Base-by-base conservation (phyloP, 768 basidiomycete species). In the Rhizopogon vesiculosus region DNA sequence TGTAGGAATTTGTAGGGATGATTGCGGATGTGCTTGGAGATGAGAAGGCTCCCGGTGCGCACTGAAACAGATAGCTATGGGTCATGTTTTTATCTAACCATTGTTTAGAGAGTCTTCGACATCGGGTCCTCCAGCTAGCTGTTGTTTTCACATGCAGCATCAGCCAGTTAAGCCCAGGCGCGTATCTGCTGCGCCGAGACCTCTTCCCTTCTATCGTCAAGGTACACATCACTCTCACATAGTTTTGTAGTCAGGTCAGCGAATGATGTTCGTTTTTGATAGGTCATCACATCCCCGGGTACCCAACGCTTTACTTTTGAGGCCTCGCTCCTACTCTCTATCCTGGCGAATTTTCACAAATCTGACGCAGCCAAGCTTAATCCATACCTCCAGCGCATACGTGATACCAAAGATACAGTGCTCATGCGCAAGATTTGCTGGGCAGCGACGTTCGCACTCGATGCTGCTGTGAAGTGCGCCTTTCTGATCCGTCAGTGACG, bases 291-390 rank as follows among this genome's bases (percentile, higher is more conserved):
- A 57, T 74, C 75, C 9, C 77, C 76, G 1, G 78, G 80, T 19
- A 86, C 79, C 4, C 77, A 79, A 58, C 72, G 75, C 48, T 85
- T 71, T 63, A 76, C 83, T 0, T 83, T 85, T 53, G 85, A 87
- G 62, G 81, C 83, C 1, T 69, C 76, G 0, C 70, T 87, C 6
- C 69, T 89, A 6, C 74, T 87, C n/a, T 74, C 81, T 10, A 68
- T 87, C 35, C 76, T 89, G 2, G 82, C 82, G 52, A 87, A 86
- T 61, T 89, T 83, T 64, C 87, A 88, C 65, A 86, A 83, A 62
- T 85, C 85, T 0, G 86, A 87, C 62, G 85, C 84, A 9, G 81
- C 84, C 9, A 85, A 79, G 59, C 75, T 86, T 40, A 89, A 89
- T 65, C 81, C 81, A 1, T 88, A 86, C 62, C 72, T 87, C 8